Evolutionary conservation across 2,329 filamentous ascomycete genomes (phyloP).

Genomic region (Thermothelomyces thermophilus): DNA sequence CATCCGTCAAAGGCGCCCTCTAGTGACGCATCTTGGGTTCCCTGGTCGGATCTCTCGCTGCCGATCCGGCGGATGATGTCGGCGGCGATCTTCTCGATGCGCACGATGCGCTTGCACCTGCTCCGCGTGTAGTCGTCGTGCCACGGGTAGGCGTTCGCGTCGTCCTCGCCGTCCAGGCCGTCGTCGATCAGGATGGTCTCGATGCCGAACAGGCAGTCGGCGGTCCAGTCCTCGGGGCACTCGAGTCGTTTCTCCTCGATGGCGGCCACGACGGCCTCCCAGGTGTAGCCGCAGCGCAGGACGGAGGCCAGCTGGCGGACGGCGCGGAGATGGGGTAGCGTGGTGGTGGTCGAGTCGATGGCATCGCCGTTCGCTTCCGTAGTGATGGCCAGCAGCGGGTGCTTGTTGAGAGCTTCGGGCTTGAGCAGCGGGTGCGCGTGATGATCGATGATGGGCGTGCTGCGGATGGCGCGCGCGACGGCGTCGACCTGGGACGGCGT

Average conservation of each 20-base stretch:
- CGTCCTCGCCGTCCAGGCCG: conserved; percentile 51
- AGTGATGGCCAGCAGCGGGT: conserved; percentile 53
- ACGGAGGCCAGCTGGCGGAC: conserved; percentile 60
- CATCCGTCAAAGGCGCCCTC: conserved; percentile 39
- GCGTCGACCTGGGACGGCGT: conserved; percentile 28
- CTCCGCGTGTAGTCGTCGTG: conserved; percentile 60
- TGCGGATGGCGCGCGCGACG: conserved; percentile 38
- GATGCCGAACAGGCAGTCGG: conserved; percentile 62
- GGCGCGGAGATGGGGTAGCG: conserved; percentile 64
- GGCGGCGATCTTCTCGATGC: conserved; percentile 67
- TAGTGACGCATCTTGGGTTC: conserved; percentile 34
- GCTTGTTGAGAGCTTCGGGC: conserved; percentile 38
- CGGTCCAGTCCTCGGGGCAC: conserved; percentile 51
- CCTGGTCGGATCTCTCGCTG: conserved; percentile 27
- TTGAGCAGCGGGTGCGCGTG: conserved; percentile 65
- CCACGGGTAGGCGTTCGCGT: conserved; percentile 55
- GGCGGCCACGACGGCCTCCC: conserved; percentile 45
- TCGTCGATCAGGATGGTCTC: conserved; percentile 75
- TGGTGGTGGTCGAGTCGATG: conserved; percentile 52
- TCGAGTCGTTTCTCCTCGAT: conserved; percentile 36
- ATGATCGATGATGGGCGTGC: conserved; percentile 63
- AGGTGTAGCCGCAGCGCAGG: conserved; percentile 58
- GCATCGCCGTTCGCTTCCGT: conserved; percentile 68
- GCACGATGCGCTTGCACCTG: conserved; percentile 64
- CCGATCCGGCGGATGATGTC: conserved; percentile 47